Conservation (phyloP, 169 alveolate genomes). For the Plasmodium cynomolgi region DNA sequence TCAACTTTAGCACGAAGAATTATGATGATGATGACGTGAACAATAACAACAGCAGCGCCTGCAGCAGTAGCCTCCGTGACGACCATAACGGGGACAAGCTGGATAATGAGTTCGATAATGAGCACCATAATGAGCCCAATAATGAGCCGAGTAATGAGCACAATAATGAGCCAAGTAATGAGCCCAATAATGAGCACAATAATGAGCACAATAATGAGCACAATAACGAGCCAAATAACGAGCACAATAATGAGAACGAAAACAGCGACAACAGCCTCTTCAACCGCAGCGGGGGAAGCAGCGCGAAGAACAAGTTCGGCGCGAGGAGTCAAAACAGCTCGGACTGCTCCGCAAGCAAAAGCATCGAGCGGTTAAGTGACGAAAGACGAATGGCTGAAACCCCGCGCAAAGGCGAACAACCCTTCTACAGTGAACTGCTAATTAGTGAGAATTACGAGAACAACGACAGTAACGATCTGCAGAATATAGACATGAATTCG, state of each 20-base stretch:
- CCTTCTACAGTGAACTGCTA: background rate
- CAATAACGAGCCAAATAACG: background rate
- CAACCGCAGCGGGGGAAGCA: background rate
- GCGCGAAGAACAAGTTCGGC: background rate
- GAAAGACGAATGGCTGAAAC: background rate
- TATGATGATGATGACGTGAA: background rate
- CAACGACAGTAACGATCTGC: background rate
- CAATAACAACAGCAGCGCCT: background rate
- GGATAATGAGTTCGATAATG: background rate
- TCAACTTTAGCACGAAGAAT: background rate
- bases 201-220: background rate
- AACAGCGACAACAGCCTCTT: background rate
- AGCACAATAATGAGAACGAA: background rate
- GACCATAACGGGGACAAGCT: background rate
- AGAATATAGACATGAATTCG: constrained; percentile 16
- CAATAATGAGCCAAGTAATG: background rate
- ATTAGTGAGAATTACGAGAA: background rate
- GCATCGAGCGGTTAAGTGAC: background rate
- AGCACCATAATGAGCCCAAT: background rate
- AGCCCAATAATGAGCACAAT: background rate
- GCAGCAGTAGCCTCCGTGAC: background rate
- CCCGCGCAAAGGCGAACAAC: background rate
- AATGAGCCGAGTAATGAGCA: background rate
- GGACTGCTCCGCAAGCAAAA: background rate
- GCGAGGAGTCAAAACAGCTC: background rate